A percentile compares a stretch with the other conserved stretches of the same genome.
phyloP scores from a whole-genome alignment of 768 basidiomycete species.

The Trametes cingulata region DNA sequence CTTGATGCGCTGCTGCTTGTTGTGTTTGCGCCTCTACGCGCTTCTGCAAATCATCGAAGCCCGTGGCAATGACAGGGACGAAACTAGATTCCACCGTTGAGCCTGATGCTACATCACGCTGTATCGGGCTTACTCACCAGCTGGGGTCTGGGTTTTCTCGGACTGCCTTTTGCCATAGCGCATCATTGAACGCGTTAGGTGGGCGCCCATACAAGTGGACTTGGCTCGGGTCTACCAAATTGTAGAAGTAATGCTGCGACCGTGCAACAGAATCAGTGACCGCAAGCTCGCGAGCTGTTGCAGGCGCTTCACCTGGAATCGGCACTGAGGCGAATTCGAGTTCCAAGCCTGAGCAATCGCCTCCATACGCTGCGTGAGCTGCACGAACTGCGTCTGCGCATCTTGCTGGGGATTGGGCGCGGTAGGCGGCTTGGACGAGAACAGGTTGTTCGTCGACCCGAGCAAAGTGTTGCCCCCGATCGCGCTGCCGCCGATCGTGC shows the following conservation, averaged over 20 bases:
- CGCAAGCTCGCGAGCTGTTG: not conserved
- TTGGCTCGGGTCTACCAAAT: conserved; percentile 71
- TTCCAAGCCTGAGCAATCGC: conserved; percentile 71
- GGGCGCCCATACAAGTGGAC: conserved; percentile 71
- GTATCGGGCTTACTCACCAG: conserved; percentile 49
- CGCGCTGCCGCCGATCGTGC: conserved; percentile 18
- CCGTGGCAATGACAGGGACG: conserved; percentile 77
- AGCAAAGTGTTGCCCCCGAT: conserved; percentile 17
- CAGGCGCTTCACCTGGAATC: conserved; percentile 65
- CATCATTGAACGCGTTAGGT: conserved; percentile 67
- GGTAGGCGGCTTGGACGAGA: conserved; percentile 40
- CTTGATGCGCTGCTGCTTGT: conserved; percentile 66
- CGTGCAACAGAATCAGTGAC: conserved; percentile 4
- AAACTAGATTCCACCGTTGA: conserved; percentile 43
- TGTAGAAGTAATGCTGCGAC: conserved; percentile 78
- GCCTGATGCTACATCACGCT: too few relatives aligned
- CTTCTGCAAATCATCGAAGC: conserved; percentile 78
- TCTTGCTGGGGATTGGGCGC: conserved; percentile 53
- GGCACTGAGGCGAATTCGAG: conserved; percentile 62
- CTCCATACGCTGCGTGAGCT: conserved; percentile 61
- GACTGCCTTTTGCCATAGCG: conserved; percentile 75
- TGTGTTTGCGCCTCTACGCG: conserved; percentile 75
- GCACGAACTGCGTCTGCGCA: conserved; percentile 57
- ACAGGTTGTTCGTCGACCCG: conserved; percentile 33
- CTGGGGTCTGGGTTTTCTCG: conserved; percentile 81